These are phyloP conservation scores for Sporothrix humicola DNA, from an alignment of 2,329 filamentous ascomycete species.

Conservation along the genomic window DNA sequence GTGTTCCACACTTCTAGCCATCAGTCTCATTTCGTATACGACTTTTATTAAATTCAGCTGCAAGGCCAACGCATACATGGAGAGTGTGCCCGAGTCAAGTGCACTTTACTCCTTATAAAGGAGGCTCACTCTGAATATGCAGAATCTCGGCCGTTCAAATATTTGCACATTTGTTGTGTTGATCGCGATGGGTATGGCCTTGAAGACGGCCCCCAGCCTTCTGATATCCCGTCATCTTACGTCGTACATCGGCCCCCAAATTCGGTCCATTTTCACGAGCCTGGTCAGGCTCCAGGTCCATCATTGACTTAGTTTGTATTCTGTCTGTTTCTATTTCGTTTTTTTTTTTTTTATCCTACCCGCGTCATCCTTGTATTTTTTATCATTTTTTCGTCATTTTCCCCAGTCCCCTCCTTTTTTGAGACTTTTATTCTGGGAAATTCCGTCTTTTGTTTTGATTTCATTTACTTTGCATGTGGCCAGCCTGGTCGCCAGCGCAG, in stretches of 20 bases:
- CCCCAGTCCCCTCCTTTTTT: not conserved
- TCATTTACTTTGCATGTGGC: conserved; percentile 4
- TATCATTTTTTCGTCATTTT: not conserved
- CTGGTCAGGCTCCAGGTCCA: not conserved
- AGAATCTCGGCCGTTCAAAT: not conserved
- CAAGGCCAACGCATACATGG: conserved; percentile 33
- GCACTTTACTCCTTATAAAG: no score
- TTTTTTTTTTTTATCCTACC: not conserved
- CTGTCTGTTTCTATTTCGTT: not conserved
- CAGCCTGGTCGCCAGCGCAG: conserved; percentile 30
- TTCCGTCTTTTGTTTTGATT: conserved; percentile 7
- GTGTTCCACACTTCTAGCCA: not conserved
- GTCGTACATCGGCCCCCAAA: conserved; percentile 13
- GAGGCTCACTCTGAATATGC: no score
- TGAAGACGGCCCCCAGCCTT: not conserved
- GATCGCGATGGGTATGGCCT: not conserved
- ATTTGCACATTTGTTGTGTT: not conserved
- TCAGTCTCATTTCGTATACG: not conserved
- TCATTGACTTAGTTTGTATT: not conserved
- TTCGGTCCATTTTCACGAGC: not conserved
- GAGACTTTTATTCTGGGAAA: not conserved
- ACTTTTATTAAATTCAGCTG: conserved; percentile 4
- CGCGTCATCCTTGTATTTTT: conserved; percentile 3
- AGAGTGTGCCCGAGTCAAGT: not conserved
- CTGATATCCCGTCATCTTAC: conserved; percentile 6